Percentiles rank a stretch among this genome's conserved stretches.
Conservation (phyloP, 164 flowering plant genomes). For the Sextonia rubra region DNA sequence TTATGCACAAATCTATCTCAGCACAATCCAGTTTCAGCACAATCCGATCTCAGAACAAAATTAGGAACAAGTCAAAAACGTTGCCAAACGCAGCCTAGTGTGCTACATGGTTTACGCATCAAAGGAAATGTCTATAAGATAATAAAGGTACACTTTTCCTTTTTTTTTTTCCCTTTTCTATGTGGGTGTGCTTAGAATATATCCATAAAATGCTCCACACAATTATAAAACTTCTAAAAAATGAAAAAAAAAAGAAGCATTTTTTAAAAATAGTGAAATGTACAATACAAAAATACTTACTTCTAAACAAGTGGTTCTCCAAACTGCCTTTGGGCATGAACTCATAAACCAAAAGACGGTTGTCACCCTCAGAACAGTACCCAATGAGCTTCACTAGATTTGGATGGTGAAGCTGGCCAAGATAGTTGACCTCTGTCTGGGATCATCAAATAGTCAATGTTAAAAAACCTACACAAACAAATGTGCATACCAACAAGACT, state of each 20-base stretch:
- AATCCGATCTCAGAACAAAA: too few relatives aligned
- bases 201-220: background rate
- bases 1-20: too few relatives aligned
- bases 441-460: slow-evolving; percentile 5
- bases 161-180: too few relatives aligned
- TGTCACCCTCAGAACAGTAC: slow-evolving; percentile 78
- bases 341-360: slow-evolving; percentile 83
- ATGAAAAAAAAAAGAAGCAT: too few relatives aligned
- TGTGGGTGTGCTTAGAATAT: background rate
- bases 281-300: slow-evolving; percentile 40
- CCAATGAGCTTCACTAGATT: slow-evolving; percentile 89
- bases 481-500: background rate
- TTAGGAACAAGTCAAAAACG: too few relatives aligned
- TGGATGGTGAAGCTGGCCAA: slow-evolving; percentile 84
- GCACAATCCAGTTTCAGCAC: too few relatives aligned
- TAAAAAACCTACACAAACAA: background rate
- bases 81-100: too few relatives aligned
- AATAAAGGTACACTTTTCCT: too few relatives aligned
- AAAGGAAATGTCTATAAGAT: too few relatives aligned
- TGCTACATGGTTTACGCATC: too few relatives aligned
- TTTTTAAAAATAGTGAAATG: background rate
- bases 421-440: slow-evolving; percentile 86
- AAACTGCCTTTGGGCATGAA: slow-evolving; percentile 95
- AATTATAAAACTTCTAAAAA: too few relatives aligned
- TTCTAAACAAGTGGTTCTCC: slow-evolving; percentile 88